Evolutionary conservation across 352 stramenopile species (phyloP), one percentile per base, ranked within the genome.

Genomic region (Phytopythium aichiense): DNA sequence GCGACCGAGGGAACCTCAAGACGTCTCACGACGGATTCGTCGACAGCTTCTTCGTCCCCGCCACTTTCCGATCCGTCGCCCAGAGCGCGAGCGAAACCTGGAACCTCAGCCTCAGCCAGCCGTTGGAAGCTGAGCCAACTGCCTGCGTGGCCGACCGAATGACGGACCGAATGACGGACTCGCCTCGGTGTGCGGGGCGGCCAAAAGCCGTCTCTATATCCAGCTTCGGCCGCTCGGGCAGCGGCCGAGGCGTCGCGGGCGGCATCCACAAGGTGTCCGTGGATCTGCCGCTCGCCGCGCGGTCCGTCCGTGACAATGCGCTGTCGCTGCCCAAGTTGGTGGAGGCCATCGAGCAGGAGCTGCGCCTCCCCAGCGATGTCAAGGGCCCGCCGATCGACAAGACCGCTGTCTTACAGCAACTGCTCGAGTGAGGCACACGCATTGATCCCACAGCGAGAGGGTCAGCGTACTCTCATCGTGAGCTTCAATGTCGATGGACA

Each of bases 311-410:
- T 6, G 53, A 67, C 37, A 56, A 69, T 33, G 56, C 56, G 58
- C 60, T 84, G 18, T 67, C 58, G 28, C 66, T 85, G 12, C 31
- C 63, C 45, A 38, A 85, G 62, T 69, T 87, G 33, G 73, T 87
- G 15, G 74, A 76, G 25, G 65, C 73, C 25, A 60, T 84, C 23
- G 73, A 87, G 28, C 65, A 54, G 25, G 56, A 81, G 37, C 61
- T 83, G 31, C 77, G 81, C 25, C 42, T 67, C 16, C 63, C 67
- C 9, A 30, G 69, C 37, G 66, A 68, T 13, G 67, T 46, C 51
- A 56, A 61, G 45, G 69, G 70, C 38, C 63, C 74, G 12, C 61
- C 74, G 12, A 33, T 81, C 25, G 65, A 79, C 52, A 88, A 88
- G 67, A 63, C 60, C 28, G 63, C 48, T 3, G 62, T 71, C 4